These are phyloP conservation scores for Dorcoceras hygrometricum DNA, from an alignment of 257 asterid genomes.

Conservation along the genomic window DNA sequence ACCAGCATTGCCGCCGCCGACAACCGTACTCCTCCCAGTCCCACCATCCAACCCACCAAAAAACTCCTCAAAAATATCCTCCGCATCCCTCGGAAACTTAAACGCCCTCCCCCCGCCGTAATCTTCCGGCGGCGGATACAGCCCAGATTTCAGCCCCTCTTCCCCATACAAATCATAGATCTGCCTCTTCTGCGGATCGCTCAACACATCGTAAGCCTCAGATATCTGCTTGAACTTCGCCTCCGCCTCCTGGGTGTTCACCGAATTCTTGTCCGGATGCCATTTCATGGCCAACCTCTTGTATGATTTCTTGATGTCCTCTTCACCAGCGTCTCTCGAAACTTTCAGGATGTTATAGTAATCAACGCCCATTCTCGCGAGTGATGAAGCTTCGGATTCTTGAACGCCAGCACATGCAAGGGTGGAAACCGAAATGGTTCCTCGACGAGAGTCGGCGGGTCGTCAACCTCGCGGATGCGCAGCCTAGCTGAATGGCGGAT, in stretches of 20 bases:
- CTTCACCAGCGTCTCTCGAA: conserved; percentile 60
- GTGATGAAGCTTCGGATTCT: conserved; percentile 6
- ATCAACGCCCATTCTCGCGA: conserved; percentile 61
- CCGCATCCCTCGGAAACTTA: conserved; percentile 59
- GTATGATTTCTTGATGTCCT: conserved; percentile 82
- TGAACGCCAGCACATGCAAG: not conserved
- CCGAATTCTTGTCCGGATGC: conserved; percentile 95
- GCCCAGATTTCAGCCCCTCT: conserved; percentile 65
- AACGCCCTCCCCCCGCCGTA: conserved; percentile 26
- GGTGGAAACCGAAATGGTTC: conserved; percentile 8
- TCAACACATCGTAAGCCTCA: conserved; percentile 90
- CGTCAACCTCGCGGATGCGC: conserved; percentile 38
- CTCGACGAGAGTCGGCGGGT: conserved; percentile 31
- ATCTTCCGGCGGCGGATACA: conserved; percentile 31
- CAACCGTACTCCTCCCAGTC: conserved; percentile 26
- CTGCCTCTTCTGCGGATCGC: conserved; percentile 85
- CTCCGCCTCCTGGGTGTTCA: conserved; percentile 72
- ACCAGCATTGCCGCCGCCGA: conserved; percentile 17
- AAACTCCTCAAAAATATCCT: conserved; percentile 80
- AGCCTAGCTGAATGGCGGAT: conserved; percentile 44
- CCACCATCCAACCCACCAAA: conserved; percentile 54
- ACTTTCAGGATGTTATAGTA: conserved; percentile 75
- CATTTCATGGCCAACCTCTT: conserved; percentile 88
- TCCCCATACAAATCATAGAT: conserved; percentile 91
- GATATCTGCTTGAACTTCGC: conserved; percentile 93